A percentile compares a stretch with the other conserved stretches of the same genome.
Conservation (phyloP, 129 eudicot genomes). For the Flaveria bidentis region DNA sequence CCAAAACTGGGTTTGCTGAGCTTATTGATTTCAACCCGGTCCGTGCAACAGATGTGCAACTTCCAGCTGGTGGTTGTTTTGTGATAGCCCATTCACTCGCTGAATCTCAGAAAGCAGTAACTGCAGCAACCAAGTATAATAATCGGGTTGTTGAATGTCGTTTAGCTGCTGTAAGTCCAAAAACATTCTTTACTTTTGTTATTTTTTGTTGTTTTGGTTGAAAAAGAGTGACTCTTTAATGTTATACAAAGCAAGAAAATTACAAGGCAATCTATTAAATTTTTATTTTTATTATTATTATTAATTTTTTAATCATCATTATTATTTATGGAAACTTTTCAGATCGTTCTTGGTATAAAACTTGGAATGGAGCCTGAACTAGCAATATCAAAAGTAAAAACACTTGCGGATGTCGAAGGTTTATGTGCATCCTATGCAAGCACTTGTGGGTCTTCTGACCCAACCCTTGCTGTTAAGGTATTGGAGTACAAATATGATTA, state of each 20-base stretch:
- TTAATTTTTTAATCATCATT: neutral
- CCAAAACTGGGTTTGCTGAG: slow-evolving; percentile 78
- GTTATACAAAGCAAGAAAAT: no score
- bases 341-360: slow-evolving; percentile 86
- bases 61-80: slow-evolving; percentile 78
- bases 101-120: slow-evolving; percentile 88
- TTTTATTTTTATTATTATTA: neutral
- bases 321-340: slow-evolving; percentile 25
- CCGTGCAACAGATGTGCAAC: slow-evolving; percentile 49
- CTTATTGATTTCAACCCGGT: slow-evolving; percentile 86
- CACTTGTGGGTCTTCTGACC: slow-evolving; percentile 76
- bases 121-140: slow-evolving; percentile 76
- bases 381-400: slow-evolving; percentile 74
- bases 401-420: slow-evolving; percentile 94
- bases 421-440: slow-evolving; percentile 77
- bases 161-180: slow-evolving; percentile 47
- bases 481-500: neutral
- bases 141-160: slow-evolving; percentile 90
- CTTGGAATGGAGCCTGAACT: slow-evolving; percentile 82
- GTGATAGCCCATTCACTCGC: slow-evolving; percentile 85
- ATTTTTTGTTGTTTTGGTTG: neutral
- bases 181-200: neutral
- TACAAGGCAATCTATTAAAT: neutral
- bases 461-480: slow-evolving; percentile 89
- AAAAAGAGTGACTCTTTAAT: no score